Percentiles rank a stretch among this genome's conserved stretches.
phyloP scores from a whole-genome alignment of 768 basidiomycete species.

The Trametes elegans region DNA sequence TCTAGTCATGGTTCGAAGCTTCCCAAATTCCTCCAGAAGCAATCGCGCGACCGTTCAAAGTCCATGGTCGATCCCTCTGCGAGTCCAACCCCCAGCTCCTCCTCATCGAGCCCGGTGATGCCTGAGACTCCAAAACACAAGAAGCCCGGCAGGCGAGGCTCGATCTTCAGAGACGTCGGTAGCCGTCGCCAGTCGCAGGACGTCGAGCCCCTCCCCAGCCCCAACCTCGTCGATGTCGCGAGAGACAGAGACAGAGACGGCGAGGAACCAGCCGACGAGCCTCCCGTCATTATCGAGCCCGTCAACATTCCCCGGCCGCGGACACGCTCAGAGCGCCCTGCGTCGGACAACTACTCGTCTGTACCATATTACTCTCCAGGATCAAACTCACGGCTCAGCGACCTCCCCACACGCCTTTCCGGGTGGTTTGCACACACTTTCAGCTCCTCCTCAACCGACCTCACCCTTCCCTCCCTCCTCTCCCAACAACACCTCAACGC shows the following conservation, averaged over 20 bases:
- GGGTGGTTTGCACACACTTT: slow-evolving; percentile 84
- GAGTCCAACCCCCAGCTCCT: slow-evolving; percentile 40
- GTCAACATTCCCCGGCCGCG: slow-evolving; percentile 50
- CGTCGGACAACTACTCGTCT: slow-evolving; percentile 42
- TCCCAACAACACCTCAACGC: slow-evolving; percentile 41
- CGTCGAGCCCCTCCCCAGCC: too few species aligned
- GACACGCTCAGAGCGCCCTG: slow-evolving; percentile 55
- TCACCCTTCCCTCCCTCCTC: slow-evolving; percentile 62
- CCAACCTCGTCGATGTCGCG: slow-evolving; percentile 27
- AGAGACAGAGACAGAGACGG: slow-evolving; percentile 32
- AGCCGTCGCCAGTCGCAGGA: slow-evolving; percentile 29
- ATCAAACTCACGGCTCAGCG: slow-evolving; percentile 53
- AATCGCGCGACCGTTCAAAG: slow-evolving; percentile 58
- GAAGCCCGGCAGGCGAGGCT: slow-evolving; percentile 28
- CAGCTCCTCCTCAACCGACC: slow-evolving; percentile 66
- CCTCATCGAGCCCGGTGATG: slow-evolving; percentile 33
- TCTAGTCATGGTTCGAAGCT: slow-evolving; percentile 50
- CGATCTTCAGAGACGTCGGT: slow-evolving; percentile 20
- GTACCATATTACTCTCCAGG: slow-evolving; percentile 46
- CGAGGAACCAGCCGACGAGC: slow-evolving; percentile 45
- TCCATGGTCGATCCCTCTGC: slow-evolving; percentile 42
- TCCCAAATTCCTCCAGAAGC: slow-evolving; percentile 67
- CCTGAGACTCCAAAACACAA: slow-evolving; percentile 28
- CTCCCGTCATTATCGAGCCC: slow-evolving; percentile 71
- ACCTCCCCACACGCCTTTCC: slow-evolving; percentile 72